Evolutionary conservation across 208 protist species (phyloP).

Genomic region (Leishmania turanica): DNA sequence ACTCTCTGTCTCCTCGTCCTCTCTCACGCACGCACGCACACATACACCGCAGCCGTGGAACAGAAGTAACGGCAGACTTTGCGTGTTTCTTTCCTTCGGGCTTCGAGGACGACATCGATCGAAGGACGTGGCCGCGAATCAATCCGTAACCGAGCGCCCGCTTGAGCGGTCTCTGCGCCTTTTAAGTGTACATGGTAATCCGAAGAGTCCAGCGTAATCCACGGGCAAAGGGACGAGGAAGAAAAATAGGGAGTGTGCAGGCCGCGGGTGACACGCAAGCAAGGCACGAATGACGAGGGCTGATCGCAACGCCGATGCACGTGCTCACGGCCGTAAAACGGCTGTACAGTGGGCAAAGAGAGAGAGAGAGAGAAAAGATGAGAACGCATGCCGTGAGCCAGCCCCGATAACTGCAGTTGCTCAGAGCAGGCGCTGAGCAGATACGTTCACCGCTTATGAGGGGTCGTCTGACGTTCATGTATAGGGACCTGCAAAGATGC

Average conservation of each 20-base stretch:
- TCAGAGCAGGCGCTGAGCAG: neutral
- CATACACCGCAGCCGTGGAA: neutral
- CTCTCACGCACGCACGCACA: neutral
- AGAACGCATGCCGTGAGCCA: neutral
- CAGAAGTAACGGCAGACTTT: neutral
- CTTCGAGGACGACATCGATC: neutral
- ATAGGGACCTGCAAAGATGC: neutral
- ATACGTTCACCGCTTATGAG: neutral
- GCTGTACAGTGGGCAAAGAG: neutral
- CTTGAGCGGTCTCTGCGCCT: neutral
- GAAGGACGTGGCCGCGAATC: neutral
- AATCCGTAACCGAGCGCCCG: neutral
- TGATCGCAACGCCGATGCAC: neutral
- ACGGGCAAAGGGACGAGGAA: neutral
- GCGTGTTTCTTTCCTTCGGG: neutral
- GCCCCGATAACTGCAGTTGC: neutral
- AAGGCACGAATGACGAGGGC: neutral
- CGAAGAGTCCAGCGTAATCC: neutral
- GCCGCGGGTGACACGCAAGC: neutral
- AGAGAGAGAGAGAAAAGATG: neutral
- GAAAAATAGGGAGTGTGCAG: neutral
- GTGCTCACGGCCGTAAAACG: neutral
- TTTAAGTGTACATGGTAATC: neutral
- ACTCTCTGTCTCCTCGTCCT: neutral
- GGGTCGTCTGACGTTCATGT: neutral